These are phyloP conservation scores for Leccinellum luteum DNA, from an alignment of 768 basidiomycete genomes.

Conservation along the genomic window DNA sequence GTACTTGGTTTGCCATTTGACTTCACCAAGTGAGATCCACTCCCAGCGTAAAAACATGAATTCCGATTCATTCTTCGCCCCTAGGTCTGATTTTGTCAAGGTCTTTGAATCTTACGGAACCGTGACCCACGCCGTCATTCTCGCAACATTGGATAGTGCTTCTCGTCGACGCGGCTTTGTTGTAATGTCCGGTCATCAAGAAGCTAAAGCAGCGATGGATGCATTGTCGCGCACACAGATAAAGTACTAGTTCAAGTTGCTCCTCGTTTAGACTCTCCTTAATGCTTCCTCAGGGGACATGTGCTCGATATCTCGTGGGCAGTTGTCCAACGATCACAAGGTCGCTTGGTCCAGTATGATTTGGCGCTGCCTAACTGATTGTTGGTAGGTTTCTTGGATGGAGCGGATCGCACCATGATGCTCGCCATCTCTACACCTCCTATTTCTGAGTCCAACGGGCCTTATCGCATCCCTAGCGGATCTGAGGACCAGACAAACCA, in stretches of 20 bases:
- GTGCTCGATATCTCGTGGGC: conserved; percentile 83
- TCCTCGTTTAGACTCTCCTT: not conserved
- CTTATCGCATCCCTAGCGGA: conserved; percentile 22
- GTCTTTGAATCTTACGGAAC: conserved; percentile 64
- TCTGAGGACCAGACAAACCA: conserved; percentile 33
- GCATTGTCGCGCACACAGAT: conserved; percentile 65
- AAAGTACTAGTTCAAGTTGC: conserved; percentile 44
- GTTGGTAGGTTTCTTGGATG: conserved; percentile 68
- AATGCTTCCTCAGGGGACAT: conserved; percentile 51
- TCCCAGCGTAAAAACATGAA: not conserved
- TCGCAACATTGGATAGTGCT: conserved; percentile 81
- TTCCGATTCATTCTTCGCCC: not conserved
- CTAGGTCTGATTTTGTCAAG: conserved; percentile 53
- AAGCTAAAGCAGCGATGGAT: conserved; percentile 69
- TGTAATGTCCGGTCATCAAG: conserved; percentile 73
- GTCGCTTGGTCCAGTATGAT: conserved; percentile 30
- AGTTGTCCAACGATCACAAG: conserved; percentile 83
- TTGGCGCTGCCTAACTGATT: conserved; percentile 4
- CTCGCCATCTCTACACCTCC: conserved; percentile 47
- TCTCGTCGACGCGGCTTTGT: conserved; percentile 82
- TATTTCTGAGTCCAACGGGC: conserved; percentile 27
- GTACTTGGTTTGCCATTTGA: conserved; percentile 83
- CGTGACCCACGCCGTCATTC: conserved; percentile 74
- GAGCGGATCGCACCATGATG: conserved; percentile 70
- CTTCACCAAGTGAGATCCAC: conserved; percentile 60